These are phyloP conservation scores for Hanseniaspora meyeri DNA, from an alignment of 805 yeast species.

Conservation along the genomic window DNA sequence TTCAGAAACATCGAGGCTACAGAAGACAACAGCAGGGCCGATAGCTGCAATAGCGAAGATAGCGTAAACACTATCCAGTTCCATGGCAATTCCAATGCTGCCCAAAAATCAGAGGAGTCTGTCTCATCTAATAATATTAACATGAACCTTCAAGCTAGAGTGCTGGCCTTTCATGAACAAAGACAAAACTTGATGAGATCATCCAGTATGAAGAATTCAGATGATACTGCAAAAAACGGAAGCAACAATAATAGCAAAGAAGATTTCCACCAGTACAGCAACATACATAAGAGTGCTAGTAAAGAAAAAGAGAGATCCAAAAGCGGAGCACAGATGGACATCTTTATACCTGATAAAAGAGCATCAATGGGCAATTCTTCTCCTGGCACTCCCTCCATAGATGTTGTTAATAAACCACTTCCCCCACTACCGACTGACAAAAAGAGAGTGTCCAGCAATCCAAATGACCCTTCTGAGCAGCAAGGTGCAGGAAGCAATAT, in stretches of 20 bases:
- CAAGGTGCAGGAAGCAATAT: neutral
- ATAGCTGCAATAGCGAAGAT: neutral
- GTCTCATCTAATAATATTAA: slow-evolving; percentile 33
- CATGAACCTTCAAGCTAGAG: slow-evolving; percentile 75
- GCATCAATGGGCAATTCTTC: neutral
- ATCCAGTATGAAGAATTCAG: slow-evolving; percentile 20
- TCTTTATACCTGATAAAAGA: neutral
- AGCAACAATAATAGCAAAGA: neutral
- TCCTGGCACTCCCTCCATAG: slow-evolving; percentile 8
- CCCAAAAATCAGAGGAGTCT: slow-evolving; percentile 13
- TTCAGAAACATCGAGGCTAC: neutral
- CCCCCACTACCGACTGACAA: slow-evolving; percentile 31
- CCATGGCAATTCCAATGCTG: neutral
- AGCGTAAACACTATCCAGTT: too few relatives aligned
- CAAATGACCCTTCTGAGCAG: neutral
- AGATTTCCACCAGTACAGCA: neutral
- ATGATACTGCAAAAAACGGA: slow-evolving; percentile 16
- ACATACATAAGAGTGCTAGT: neutral
- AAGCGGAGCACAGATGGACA: neutral
- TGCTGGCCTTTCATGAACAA: slow-evolving; percentile 76
- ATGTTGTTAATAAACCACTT: slow-evolving; percentile 28
- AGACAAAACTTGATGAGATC: slow-evolving; percentile 33
- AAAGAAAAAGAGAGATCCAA: neutral
- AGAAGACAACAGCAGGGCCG: neutral
- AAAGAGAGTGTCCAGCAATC: neutral